Base-by-base conservation (phyloP, 2,329 filamentous ascomycete genomes). In the Ophiostoma fasciatum region DNA sequence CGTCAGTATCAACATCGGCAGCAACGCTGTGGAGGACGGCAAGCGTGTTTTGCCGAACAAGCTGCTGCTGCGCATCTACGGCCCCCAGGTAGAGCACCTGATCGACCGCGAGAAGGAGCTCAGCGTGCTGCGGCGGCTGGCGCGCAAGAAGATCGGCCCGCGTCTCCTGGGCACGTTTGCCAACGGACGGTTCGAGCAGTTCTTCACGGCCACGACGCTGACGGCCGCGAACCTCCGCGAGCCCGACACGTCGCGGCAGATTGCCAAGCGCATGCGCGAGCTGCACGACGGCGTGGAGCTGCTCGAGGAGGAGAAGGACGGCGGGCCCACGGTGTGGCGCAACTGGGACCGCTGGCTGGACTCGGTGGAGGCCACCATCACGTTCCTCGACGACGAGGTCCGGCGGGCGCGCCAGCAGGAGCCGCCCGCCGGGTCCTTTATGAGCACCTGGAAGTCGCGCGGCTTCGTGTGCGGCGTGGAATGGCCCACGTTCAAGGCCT, bases 201-300 rank as follows among this genome's bases (percentile, higher is more conserved):
- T 78, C 52, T 82, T 94, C 53, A 74, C 94, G 51, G 85, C 90
- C 1, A 73, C 74, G 26, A 78, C 90, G 1, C 68, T 98, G 28
- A 88, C 78, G 0, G 68, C 79, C 0, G 64, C 71, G 19, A 82
- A 93, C 45, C 59, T 98, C 31, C 78, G 83, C 26, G 73, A 82
- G 22, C 72, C 82, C 0, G 82, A 84, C 33, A 94, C 83, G 0
- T 92, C 82, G 23, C 81, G 73, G 50, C 82, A 94, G 52, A 98
- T 98, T 51, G 88, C 90, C 11, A 96, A 96, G 64, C 82, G 90
- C 34, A 94, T 98, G 84, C 72, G 87, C 43, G 90, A 98, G 56
- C 67, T 98, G 25, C 90, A 98, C 49, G 82, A 94, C 35, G 90
- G 90, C 1, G 79, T 98, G 42, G 85, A 94, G 20, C 63, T 98